Percentiles rank a stretch among this genome's conserved stretches.
phyloP scores from a whole-genome alignment of 345 rosid species.

The Murraya koenigii region DNA sequence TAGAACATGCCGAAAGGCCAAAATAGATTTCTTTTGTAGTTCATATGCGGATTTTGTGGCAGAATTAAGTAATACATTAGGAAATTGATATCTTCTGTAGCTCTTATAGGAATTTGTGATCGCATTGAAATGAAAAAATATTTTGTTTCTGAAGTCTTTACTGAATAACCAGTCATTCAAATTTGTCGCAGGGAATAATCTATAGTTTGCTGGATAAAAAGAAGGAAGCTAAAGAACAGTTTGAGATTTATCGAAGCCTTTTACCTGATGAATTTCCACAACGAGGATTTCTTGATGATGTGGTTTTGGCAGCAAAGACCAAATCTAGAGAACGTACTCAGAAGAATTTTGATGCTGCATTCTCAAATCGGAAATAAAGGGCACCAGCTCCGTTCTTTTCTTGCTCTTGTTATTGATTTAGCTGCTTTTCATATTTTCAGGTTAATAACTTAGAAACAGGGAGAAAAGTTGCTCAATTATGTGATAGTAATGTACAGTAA shows the following conservation, averaged over 20 bases:
- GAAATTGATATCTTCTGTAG: background rate
- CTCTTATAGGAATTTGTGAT: background rate
- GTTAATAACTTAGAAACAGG: background rate
- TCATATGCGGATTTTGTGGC: background rate
- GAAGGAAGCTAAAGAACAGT: slow-evolving; percentile 75
- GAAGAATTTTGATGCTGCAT: slow-evolving; percentile 53
- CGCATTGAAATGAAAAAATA: background rate
- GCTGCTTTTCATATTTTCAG: background rate
- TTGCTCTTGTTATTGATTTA: background rate
- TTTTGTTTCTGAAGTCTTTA: background rate
- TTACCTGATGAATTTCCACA: slow-evolving; percentile 88
- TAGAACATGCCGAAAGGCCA: background rate
- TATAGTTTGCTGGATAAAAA: slow-evolving; percentile 75
- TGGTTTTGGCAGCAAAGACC: slow-evolving; percentile 65
- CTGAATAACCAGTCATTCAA: background rate
- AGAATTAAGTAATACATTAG: no score
- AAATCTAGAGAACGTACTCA: slow-evolving; percentile 50
- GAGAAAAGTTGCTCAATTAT: background rate
- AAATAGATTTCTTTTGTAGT: background rate
- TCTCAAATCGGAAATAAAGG: slow-evolving; percentile 27
- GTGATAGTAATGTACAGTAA: background rate
- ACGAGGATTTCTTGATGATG: slow-evolving; percentile 75
- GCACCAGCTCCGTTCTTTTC: background rate
- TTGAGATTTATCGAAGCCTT: slow-evolving; percentile 69
- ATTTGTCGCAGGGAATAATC: slow-evolving; percentile 64